These are phyloP conservation scores for Solanum chacoense DNA, from an alignment of 305 asterid genomes.

Conservation along the genomic window DNA sequence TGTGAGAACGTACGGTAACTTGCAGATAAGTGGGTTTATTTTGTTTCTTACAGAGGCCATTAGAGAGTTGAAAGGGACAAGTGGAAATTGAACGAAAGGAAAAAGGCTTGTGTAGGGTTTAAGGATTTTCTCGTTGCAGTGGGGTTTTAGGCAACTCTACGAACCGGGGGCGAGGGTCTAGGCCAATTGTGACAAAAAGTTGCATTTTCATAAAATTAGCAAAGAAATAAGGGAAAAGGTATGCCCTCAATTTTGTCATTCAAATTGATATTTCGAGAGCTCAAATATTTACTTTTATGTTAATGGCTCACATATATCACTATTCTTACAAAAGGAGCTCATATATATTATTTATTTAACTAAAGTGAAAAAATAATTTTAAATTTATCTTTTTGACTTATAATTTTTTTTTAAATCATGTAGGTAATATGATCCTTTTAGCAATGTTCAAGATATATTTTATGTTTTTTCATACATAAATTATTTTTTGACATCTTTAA, in stretches of 20 bases:
- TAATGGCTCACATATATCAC: no score
- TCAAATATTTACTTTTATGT: no score
- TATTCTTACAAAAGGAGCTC: no score
- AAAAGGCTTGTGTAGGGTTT: constrained; percentile 31
- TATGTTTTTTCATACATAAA: no score
- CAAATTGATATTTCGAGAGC: neutral
- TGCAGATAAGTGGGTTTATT: constrained; percentile 50
- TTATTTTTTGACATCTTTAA: no score
- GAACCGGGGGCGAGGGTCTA: neutral
- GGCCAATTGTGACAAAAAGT: neutral
- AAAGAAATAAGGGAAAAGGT: neutral
- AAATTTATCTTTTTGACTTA: no score
- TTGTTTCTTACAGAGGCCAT: constrained; percentile 54
- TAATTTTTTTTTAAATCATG: no score
- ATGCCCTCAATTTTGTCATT: neutral
- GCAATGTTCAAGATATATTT: neutral
- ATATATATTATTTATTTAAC: rapidly evolving
- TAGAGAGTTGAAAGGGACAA: neutral
- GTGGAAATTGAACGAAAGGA: neutral
- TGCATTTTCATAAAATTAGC: neutral
- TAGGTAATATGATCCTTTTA: neutral
- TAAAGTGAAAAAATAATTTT: no score
- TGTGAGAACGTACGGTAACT: constrained; percentile 32
- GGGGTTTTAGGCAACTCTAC: constrained; percentile 18
- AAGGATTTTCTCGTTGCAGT: neutral